Evolutionary conservation across 2,329 filamentous ascomycete species (phyloP).

Genomic region (Colletotrichum sp.): DNA sequence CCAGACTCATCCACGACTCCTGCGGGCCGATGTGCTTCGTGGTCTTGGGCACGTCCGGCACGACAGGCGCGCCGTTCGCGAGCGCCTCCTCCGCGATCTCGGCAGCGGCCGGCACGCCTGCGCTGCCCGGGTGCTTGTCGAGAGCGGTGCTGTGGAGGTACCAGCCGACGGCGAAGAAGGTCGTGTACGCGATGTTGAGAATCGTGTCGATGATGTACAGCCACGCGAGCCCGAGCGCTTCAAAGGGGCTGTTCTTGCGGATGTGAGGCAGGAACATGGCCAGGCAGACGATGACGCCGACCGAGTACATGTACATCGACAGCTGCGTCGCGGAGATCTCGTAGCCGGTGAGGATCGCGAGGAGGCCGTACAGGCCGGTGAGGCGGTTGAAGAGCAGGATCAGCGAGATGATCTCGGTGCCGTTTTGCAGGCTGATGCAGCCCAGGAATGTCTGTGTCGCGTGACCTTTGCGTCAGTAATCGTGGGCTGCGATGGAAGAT

Average conservation of each 20-base stretch:
- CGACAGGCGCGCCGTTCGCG: conserved; percentile 19
- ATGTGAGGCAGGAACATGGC: conserved; percentile 80
- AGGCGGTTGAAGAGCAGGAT: conserved; percentile 91
- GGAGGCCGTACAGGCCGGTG: conserved; percentile 87
- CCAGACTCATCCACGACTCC: conserved; percentile 76
- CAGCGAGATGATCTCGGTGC: conserved; percentile 83
- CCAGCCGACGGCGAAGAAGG: conserved; percentile 83
- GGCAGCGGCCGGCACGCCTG: conserved; percentile 14
- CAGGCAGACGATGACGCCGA: conserved; percentile 71
- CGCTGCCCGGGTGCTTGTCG: conserved; percentile 21
- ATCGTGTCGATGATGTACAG: conserved; percentile 83
- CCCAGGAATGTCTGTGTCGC: conserved; percentile 81
- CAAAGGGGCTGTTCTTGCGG: conserved; percentile 76
- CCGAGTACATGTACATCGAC: conserved; percentile 90
- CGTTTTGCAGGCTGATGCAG: conserved; percentile 84
- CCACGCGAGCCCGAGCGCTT: conserved; percentile 83
- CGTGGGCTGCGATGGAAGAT: neutral
- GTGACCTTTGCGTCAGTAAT: neutral
- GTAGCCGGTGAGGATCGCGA: conserved; percentile 88
- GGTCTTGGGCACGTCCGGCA: conserved; percentile 19
- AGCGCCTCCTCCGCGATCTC: conserved; percentile 19
- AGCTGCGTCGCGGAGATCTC: conserved; percentile 83
- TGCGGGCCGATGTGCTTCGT: conserved; percentile 40
- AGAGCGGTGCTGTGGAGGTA: conserved; percentile 69
- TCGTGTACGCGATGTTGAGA: conserved; percentile 83